Conservation (phyloP, 371 early-diverging fungal species). For the Thermomucor indicae-seudaticae region DNA sequence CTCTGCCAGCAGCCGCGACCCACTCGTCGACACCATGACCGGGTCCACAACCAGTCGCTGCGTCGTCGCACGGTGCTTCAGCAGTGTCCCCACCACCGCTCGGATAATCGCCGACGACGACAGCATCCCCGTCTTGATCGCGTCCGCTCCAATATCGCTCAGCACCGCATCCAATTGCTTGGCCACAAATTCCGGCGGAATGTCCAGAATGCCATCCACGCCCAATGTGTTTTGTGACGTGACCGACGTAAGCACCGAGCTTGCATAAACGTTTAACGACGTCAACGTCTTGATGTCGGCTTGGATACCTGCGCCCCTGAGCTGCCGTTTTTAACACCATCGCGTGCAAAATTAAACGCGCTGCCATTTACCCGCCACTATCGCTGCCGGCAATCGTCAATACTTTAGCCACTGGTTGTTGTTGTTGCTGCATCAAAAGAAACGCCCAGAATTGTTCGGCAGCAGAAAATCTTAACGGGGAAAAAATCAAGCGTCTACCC, state of each 20-base stretch:
- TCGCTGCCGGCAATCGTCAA: conserved; percentile 15
- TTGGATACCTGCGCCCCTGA: conserved; percentile 78
- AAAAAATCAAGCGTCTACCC: too few relatives aligned
- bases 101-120: conserved; percentile 60
- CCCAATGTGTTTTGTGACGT: conserved; percentile 83
- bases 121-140: conserved; percentile 86
- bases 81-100: conserved; percentile 45
- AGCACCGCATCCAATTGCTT: conserved; percentile 70
- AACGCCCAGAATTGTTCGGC: too few relatives aligned
- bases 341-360: neutral
- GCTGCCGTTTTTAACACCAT: neutral
- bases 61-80: conserved; percentile 21
- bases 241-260: conserved; percentile 72
- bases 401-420: conserved; percentile 11
- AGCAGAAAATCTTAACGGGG: too few relatives aligned
- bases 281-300: conserved; percentile 88
- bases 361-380: conserved; percentile 16
- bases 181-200: conserved; percentile 62
- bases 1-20: conserved; percentile 56
- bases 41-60: conserved; percentile 72
- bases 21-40: conserved; percentile 83
- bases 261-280: conserved; percentile 66
- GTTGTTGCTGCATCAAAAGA: too few relatives aligned
- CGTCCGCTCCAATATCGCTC: conserved; percentile 72
- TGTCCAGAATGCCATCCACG: conserved; percentile 64